Evolutionary conservation across 2,329 filamentous ascomycete species (phyloP).

Genomic region (Apiospora pterosperma): DNA sequence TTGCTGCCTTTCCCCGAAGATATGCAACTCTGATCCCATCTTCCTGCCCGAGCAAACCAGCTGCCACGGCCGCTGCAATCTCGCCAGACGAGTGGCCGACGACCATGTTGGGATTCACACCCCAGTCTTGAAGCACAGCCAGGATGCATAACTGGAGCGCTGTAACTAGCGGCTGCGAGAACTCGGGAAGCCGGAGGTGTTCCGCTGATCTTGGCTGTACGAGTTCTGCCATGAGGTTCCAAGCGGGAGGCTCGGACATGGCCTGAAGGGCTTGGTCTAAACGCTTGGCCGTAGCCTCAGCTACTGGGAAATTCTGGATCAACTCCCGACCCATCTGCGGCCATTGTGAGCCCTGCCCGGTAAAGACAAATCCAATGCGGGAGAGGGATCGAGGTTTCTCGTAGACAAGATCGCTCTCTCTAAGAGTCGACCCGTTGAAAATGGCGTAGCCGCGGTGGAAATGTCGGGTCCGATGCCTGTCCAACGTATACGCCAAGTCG

Average conservation of each 20-base stretch:
- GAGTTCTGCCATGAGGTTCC: conserved; percentile 20
- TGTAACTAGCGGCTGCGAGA: conserved; percentile 17
- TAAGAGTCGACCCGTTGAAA: no score
- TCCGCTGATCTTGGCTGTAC: conserved; percentile 10
- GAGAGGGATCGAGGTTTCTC: not conserved
- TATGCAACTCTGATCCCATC: conserved; percentile 14
- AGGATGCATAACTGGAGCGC: conserved; percentile 14
- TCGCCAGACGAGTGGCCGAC: conserved; percentile 21
- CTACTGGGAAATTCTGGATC: conserved; percentile 6
- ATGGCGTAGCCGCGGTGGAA: conserved; percentile 19
- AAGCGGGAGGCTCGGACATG: conserved; percentile 11
- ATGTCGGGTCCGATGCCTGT: conserved; percentile 15
- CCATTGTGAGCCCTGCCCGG: conserved; percentile 23
- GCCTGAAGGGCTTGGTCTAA: conserved; percentile 16
- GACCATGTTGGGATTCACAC: conserved; percentile 7
- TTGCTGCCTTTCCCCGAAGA: conserved; percentile 11
- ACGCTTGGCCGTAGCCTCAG: conserved; percentile 9
- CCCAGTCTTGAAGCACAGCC: conserved; percentile 13
- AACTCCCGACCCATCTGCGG: conserved; percentile 18
- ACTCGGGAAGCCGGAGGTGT: conserved; percentile 15
- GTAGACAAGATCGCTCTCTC: not conserved
- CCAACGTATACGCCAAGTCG: conserved; percentile 27
- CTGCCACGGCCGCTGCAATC: conserved; percentile 15
- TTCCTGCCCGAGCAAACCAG: conserved; percentile 7
- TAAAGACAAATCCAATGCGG: conserved; percentile 16